Evolutionary conservation across 2,329 filamentous ascomycete species (phyloP).

Genomic region (Sporothrix brunneoviolacea): DNA sequence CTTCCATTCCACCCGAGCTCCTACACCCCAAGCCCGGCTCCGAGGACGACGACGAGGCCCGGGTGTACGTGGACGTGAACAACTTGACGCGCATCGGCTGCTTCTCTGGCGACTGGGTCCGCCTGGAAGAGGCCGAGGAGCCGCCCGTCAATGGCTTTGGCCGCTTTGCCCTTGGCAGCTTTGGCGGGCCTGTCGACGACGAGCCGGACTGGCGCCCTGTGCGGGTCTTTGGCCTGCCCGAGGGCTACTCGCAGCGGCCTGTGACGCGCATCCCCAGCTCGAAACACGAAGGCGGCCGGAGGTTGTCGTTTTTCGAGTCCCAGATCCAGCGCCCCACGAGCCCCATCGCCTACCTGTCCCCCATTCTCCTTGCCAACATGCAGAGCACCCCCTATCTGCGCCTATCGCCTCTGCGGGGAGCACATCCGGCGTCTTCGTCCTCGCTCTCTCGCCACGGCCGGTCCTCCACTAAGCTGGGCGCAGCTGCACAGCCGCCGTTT

Average conservation of each 20-base stretch:
- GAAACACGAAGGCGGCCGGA: conserved; percentile 42
- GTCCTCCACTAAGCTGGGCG: conserved; percentile 46
- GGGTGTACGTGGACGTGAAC: conserved; percentile 84
- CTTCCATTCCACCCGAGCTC: conserved; percentile 64
- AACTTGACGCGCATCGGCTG: conserved; percentile 85
- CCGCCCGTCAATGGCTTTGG: conserved; percentile 62
- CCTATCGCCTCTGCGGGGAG: conserved; percentile 54
- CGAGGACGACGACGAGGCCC: conserved; percentile 79
- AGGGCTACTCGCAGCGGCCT: conserved; percentile 57
- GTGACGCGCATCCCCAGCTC: conserved; percentile 54
- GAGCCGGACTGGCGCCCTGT: conserved; percentile 69
- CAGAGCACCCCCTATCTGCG: conserved; percentile 72
- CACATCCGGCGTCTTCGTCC: neutral
- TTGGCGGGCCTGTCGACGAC: conserved; percentile 52
- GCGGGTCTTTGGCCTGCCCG: conserved; percentile 82
- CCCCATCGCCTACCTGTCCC: conserved; percentile 68
- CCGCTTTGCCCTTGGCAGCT: conserved; percentile 61
- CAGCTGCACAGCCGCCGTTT: conserved; percentile 49
- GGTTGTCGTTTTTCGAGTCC: conserved; percentile 59
- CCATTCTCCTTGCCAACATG: conserved; percentile 79
- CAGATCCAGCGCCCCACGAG: conserved; percentile 56
- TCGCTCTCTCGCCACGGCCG: conserved; percentile 36
- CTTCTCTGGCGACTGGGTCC: conserved; percentile 96
- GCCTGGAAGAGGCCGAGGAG: conserved; percentile 70
- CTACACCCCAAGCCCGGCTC: conserved; percentile 73